Conservation (phyloP, 495 filamentous ascomycete species). For the Neurospora pannonica region DNA sequence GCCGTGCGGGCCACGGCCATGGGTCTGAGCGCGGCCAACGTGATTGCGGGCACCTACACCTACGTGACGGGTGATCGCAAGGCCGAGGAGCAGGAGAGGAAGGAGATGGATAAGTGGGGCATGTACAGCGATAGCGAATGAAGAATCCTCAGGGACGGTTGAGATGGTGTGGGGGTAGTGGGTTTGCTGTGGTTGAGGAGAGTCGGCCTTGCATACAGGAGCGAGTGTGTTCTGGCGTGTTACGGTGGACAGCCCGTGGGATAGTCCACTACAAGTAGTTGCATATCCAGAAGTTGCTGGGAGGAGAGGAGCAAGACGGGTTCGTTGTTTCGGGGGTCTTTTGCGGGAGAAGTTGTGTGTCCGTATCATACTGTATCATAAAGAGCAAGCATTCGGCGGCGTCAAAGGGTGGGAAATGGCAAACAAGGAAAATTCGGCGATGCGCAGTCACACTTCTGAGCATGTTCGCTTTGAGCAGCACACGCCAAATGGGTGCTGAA, state of each 20-base stretch:
- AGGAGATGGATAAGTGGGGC: slow-evolving; percentile 39
- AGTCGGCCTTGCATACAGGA: not conserved
- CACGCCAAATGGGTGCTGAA: not conserved
- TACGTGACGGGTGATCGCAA: slow-evolving; percentile 57
- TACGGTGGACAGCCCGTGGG: not conserved
- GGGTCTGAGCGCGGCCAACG: slow-evolving; percentile 59
- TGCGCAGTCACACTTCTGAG: not conserved
- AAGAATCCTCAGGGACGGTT: slow-evolving; percentile 5
- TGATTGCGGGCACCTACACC: slow-evolving; percentile 57
- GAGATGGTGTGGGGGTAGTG: not conserved
- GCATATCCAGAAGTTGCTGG: not conserved
- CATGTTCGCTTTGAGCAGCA: not conserved
- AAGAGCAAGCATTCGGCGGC: not conserved
- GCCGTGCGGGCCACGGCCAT: slow-evolving; percentile 62
- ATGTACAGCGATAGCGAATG: slow-evolving; percentile 7
- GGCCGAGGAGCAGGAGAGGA: slow-evolving; percentile 34
- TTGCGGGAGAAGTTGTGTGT: not conserved
- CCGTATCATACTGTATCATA: not conserved
- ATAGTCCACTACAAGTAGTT: not conserved
- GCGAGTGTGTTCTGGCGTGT: not conserved
- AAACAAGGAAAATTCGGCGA: not conserved
- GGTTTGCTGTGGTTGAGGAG: not conserved
- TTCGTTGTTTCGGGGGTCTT: not conserved
- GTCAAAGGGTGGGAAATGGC: not conserved
- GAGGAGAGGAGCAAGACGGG: not conserved